Percentiles rank a stretch among this genome's conserved stretches.
Conservation (phyloP, 768 basidiomycete species). For the Rhodotorula babjevae region DNA sequence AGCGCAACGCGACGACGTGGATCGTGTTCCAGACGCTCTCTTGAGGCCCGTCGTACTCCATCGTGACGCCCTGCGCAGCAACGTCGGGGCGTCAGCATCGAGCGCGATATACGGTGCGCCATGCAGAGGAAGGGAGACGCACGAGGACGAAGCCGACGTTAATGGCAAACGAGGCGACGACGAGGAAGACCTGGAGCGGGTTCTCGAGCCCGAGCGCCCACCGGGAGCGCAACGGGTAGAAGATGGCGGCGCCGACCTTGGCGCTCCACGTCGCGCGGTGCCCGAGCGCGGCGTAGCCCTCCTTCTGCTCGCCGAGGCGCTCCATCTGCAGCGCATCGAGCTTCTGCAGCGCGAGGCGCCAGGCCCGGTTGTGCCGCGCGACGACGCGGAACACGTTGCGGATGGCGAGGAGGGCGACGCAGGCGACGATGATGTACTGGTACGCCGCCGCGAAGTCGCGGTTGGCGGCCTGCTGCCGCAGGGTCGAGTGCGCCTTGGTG, state of each 20-base stretch:
- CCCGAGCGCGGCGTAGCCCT: constrained; percentile 2
- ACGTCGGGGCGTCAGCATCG: no score
- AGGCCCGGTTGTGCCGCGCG: constrained; percentile 17
- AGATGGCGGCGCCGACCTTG: constrained; percentile 15
- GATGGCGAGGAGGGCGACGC: constrained; percentile 16
- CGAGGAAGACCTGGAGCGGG: constrained; percentile 27
- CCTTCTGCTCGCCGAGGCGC: constrained; percentile 14
- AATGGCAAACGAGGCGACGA: constrained; percentile 20
- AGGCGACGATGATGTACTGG: constrained; percentile 24
- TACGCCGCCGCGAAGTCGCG: constrained; percentile 18
- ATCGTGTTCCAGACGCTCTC: constrained; percentile 12
- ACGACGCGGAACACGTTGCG: constrained; percentile 13
- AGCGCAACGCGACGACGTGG: constrained; percentile 31
- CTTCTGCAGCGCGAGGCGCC: constrained; percentile 21
- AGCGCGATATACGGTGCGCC: no score
- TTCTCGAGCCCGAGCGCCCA: constrained; percentile 19
- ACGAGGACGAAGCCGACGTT: constrained; percentile 33
- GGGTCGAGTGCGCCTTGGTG: constrained; percentile 5
- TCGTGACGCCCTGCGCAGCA: constrained; percentile 3
- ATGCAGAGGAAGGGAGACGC: background rate
- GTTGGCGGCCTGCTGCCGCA: constrained; percentile 18
- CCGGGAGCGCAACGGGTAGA: constrained; percentile 18
- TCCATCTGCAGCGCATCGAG: constrained; percentile 19
- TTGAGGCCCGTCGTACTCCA: constrained; percentile 10
- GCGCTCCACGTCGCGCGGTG: constrained; percentile 19